Evolutionary conservation across 352 stramenopile species (phyloP).

Genomic region (Phytophthora macrochlamydospora): DNA sequence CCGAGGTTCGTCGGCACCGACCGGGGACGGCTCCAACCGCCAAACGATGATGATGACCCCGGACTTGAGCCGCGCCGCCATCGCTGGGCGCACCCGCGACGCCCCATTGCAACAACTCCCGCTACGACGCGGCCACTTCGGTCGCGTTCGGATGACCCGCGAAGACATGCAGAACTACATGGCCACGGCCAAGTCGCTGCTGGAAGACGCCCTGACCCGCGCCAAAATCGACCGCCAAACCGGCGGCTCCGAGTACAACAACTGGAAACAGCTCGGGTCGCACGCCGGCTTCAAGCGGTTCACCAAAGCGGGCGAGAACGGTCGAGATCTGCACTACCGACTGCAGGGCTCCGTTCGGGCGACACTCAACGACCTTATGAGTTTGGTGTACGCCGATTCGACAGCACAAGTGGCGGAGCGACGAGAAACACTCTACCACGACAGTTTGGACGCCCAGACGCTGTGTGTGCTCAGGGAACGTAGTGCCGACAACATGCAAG

Average conservation of each 20-base stretch:
- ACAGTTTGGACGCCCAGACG: constrained; percentile 67
- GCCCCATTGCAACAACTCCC: constrained; percentile 41
- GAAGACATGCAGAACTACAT: constrained; percentile 48
- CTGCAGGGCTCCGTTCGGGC: constrained; percentile 61
- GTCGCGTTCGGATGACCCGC: constrained; percentile 39
- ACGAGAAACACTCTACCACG: constrained; percentile 58
- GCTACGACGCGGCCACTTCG: constrained; percentile 56
- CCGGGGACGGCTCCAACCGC: constrained; percentile 1
- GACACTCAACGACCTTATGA: constrained; percentile 66
- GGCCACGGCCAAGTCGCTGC: constrained; percentile 36
- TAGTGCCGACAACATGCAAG: constrained; percentile 47
- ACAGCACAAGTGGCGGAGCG: constrained; percentile 44
- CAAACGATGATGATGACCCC: constrained; percentile 35
- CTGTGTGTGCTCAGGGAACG: constrained; percentile 57
- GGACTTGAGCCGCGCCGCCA: constrained; percentile 35
- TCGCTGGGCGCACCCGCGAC: constrained; percentile 28
- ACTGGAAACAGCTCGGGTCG: constrained; percentile 64
- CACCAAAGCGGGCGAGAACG: constrained; percentile 51
- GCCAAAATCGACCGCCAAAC: constrained; percentile 43
- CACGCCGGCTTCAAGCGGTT: constrained; percentile 59
- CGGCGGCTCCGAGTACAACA: constrained; percentile 45
- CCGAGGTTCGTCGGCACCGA: constrained; percentile 2
- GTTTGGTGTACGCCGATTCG: constrained; percentile 61
- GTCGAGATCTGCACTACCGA: constrained; percentile 50
- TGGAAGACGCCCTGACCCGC: constrained; percentile 52